Percentiles rank a stretch among this genome's conserved stretches.
These are phyloP conservation scores for Lipomyces kockii DNA, from an alignment of 805 yeast genomes.

Conservation along the genomic window DNA sequence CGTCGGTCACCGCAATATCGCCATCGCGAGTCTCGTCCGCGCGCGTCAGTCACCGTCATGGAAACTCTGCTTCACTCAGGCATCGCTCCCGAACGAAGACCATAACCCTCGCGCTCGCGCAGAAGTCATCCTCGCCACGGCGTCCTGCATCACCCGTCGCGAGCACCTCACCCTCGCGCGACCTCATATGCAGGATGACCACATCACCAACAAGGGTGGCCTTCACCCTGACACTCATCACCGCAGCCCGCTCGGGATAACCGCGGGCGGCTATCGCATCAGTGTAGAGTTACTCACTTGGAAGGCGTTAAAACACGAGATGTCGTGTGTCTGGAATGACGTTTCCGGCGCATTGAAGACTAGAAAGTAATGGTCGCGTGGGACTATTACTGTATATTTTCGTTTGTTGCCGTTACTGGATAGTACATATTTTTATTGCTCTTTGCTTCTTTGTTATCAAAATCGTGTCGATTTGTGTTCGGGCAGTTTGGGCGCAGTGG, in stretches of 20 bases:
- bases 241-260: neutral
- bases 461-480: neutral
- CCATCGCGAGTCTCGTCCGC: neutral
- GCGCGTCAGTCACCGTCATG: neutral
- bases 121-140: constrained; percentile 4
- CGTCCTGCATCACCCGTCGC: neutral
- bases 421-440: neutral
- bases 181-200: neutral
- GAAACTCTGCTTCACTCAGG: neutral
- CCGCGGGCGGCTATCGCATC: constrained; percentile 1
- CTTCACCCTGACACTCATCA: neutral
- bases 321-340: constrained; percentile 3
- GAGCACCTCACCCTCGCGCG: neutral
- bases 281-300: constrained; percentile 1
- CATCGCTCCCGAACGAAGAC: neutral
- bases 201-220: neutral
- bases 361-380: neutral
- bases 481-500: constrained; percentile 1
- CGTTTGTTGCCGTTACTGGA: neutral
- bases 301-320: constrained; percentile 6
- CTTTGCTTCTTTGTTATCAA: neutral
- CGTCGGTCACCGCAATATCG: neutral
- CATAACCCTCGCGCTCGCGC: neutral
- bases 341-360: neutral
- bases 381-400: neutral